Percentiles rank a stretch among this genome's conserved stretches.
Conservation (phyloP, 371 early-diverging fungal species). For the Zopfochytrium polystomum region DNA sequence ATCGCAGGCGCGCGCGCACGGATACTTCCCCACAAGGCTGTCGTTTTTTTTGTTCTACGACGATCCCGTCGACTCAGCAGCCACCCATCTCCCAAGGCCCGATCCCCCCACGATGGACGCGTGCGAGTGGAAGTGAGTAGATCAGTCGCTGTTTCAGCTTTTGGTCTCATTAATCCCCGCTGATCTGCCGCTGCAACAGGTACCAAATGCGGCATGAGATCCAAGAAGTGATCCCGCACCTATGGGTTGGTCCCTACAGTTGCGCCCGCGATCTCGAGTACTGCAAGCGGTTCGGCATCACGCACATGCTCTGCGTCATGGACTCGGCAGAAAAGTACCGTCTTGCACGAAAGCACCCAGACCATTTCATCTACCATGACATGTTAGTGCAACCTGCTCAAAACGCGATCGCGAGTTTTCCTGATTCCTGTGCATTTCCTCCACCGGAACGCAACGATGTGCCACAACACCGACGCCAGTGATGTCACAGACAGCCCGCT, state of each 20-base stretch:
- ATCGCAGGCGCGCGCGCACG: no score
- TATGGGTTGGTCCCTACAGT: conserved; percentile 78
- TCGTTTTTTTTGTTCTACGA: no score
- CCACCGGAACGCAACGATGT: not conserved
- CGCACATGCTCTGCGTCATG: conserved; percentile 72
- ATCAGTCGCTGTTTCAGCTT: no score
- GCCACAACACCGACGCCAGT: conserved; percentile 19
- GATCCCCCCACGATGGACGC: no score
- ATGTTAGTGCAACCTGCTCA: conserved; percentile 43
- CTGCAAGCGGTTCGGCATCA: conserved; percentile 57
- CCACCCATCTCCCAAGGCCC: no score
- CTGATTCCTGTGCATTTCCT: no score
- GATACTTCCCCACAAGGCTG: no score
- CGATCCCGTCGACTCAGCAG: no score
- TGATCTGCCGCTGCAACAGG: no score
- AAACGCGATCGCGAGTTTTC: no score
- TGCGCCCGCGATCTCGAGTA: conserved; percentile 58
- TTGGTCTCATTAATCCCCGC: no score
- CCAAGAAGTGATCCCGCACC: conserved; percentile 75
- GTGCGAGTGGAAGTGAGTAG: no score
- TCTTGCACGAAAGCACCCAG: conserved; percentile 26
- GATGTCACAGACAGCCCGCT: conserved; percentile 44
- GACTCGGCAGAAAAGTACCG: conserved; percentile 48
- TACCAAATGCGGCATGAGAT: conserved; percentile 81
- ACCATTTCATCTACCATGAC: conserved; percentile 34